Percentiles rank a stretch among this genome's conserved stretches.
Evolutionary conservation across 768 basidiomycete species (phyloP).

Genomic region (Kwoniella newhampshirensis): DNA sequence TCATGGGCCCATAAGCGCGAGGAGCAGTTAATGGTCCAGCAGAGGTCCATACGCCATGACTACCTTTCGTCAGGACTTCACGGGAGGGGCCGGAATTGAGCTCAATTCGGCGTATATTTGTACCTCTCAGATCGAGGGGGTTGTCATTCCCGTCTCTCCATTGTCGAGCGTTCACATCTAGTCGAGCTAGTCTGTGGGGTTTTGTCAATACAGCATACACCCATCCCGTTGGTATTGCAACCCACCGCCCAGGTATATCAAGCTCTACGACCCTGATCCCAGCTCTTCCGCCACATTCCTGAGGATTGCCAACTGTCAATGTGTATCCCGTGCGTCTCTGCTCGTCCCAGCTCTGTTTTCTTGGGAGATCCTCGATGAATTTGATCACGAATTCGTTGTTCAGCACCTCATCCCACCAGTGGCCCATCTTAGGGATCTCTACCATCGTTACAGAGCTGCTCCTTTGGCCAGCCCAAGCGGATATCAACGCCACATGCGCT

Average conservation of each 20-base stretch:
- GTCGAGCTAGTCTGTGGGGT: constrained; percentile 28
- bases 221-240: no score
- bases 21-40: constrained; percentile 14
- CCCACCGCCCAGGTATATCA: constrained; percentile 68
- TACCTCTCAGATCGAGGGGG: constrained; percentile 28
- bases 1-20: constrained; percentile 62
- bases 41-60: neutral
- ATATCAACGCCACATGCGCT: constrained; percentile 63
- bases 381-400: constrained; percentile 58
- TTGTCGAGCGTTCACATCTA: constrained; percentile 39
- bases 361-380: constrained; percentile 22
- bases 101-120: constrained; percentile 34
- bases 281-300: constrained; percentile 67
- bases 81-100: neutral
- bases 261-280: constrained; percentile 69
- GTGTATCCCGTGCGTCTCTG: constrained; percentile 59
- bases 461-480: constrained; percentile 59
- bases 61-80: neutral
- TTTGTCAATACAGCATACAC: no score
- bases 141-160: constrained; percentile 22
- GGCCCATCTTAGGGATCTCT: constrained; percentile 31
- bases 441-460: constrained; percentile 13
- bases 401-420: constrained; percentile 43
- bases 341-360: constrained; percentile 15
- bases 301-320: constrained; percentile 69